Conservation (phyloP, 768 basidiomycete genomes). For the Hysterangium stoloniferum region DNA sequence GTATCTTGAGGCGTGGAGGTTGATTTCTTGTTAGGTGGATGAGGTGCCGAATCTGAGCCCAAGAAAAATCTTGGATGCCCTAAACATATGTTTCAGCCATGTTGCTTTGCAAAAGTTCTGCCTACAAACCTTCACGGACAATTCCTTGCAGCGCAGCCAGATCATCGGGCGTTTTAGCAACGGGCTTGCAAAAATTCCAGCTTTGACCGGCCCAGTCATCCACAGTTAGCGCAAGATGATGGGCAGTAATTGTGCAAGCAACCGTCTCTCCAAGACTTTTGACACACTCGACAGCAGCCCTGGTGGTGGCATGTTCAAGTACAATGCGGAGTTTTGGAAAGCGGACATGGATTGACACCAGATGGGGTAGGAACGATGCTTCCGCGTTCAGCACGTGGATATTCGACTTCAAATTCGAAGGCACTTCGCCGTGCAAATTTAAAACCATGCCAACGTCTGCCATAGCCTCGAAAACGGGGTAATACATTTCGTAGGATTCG, state of each 20-base stretch:
- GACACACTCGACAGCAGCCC: conserved; percentile 83
- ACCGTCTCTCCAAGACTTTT: conserved; percentile 73
- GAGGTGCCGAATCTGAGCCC: conserved; percentile 95
- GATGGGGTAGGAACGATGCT: conserved; percentile 78
- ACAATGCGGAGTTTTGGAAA: conserved; percentile 94
- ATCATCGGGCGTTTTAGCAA: conserved; percentile 94
- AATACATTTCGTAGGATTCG: conserved; percentile 90
- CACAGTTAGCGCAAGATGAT: conserved; percentile 89
- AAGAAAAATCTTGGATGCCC: conserved; percentile 96
- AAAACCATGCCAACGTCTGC: conserved; percentile 89
- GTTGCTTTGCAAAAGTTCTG: too few species aligned
- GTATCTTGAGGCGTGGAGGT: conserved; percentile 58
- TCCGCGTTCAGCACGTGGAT: conserved; percentile 93
- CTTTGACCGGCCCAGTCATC: conserved; percentile 96
- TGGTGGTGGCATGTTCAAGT: conserved; percentile 92
- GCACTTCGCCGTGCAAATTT: conserved; percentile 95
- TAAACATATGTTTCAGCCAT: too few species aligned
- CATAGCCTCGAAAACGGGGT: conserved; percentile 91
- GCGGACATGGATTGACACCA: conserved; percentile 66
- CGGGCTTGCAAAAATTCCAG: conserved; percentile 95
- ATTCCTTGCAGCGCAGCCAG: conserved; percentile 73
- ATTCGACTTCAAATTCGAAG: conserved; percentile 72
- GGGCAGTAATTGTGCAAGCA: conserved; percentile 94
- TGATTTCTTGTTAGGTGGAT: conserved; percentile 62
- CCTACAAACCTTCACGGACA: conserved; percentile 55